Base-by-base conservation (phyloP, 2,329 filamentous ascomycete species). In the Mollisiaceae sp. region DNA sequence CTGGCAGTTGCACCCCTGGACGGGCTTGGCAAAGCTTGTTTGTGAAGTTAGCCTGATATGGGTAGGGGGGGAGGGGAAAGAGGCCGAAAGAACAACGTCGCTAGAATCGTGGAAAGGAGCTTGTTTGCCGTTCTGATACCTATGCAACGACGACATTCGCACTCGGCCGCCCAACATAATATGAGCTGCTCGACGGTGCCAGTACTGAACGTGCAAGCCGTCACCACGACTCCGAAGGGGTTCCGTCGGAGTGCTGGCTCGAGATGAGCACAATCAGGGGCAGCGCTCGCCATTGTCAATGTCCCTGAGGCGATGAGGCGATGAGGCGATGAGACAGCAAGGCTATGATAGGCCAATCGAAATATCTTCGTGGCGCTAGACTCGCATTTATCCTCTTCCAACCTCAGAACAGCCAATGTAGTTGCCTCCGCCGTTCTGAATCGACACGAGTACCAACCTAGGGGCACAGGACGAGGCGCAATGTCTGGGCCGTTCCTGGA, bases 301-400 rank as follows among this genome's bases (percentile, higher is more conserved):
- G 45, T 50, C 24, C 45, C 43, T 20, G 45, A 50, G n/a, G 20
- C n/a, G 45, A 50, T 50, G 45, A 50, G 45, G 22, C 45, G 27
- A 32, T 20, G 45, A 50, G n/a, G 20, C n/a, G 45, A 50, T 50
- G 45, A 50, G 45, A 50, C 45, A 50, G n/a, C 45, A 4, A 24
- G 8, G n/a, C 45, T 8, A 12, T 22, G 8, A 50, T 50, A 20
- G 45, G 45, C 45, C 45, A 50, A 50, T 50, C n/a, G n/a, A 24
- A 8, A n/a, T 9, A 11, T 4, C 8, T n/a, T 50, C n/a, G 45
- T 18, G 38, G 41, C 41, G 41, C 41, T 43, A 5, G n/a, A 22
- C 45, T 22, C 11, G 45, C 45, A 50, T 50, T 50, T 50, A 50
- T 50, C 45, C 45, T 50, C 45, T 50, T 22, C 45, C 45, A 50